Evolutionary conservation across 2,329 filamentous ascomycete genomes (phyloP), one percentile per base, ranked within the genome.

Genomic region (Ophiostoma pallidulum): DNA sequence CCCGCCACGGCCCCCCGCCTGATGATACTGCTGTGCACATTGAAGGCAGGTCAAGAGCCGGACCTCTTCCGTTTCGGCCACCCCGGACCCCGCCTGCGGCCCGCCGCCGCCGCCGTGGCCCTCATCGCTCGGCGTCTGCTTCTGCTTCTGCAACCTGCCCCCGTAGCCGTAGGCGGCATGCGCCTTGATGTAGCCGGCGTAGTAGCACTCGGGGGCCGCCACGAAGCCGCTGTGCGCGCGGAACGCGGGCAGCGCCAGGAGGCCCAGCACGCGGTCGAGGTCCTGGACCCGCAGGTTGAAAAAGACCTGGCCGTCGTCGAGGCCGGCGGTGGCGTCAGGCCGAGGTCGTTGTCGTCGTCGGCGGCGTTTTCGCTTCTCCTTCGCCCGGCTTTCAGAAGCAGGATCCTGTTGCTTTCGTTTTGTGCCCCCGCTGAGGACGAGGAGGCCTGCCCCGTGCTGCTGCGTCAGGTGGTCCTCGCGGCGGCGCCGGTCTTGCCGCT

Each of bases 131-230:
- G n/a, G n/a, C n/a, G n/a, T n/a, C n/a, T n/a, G n/a, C n/a, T n/a
- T n/a, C n/a, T n/a, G n/a, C n/a, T n/a, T n/a, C n/a, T n/a, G n/a
- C n/a, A n/a, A n/a, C n/a, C n/a, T n/a, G 16, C 33, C n/a, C 3
- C 47, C 47, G 12, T 37, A 40, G 12, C 48, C 42, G 24, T 36
- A 12, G 7, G 19, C 1, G 8, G 26, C 22, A 35, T 54, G 52
- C 9, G 48, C 32, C 10, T 26, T 8, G 19, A 48, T 41, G 35
- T 53, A 53, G 19, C 32, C 43, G 16, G 32, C 9, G 20, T 47
- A 49, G 47, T 54, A 54, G 45, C 19, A 18, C 12, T 18, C n/a
- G 13, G 51, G 49, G n/a, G n/a, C n/a, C n/a, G 32, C 4, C 4
- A 12, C n/a, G 4, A 35, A 53, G 10, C 37, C 40, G 42, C 35